Evolutionary conservation across 805 yeast genomes (phyloP).

Genomic region (Alloascoidea hylecoeti): DNA sequence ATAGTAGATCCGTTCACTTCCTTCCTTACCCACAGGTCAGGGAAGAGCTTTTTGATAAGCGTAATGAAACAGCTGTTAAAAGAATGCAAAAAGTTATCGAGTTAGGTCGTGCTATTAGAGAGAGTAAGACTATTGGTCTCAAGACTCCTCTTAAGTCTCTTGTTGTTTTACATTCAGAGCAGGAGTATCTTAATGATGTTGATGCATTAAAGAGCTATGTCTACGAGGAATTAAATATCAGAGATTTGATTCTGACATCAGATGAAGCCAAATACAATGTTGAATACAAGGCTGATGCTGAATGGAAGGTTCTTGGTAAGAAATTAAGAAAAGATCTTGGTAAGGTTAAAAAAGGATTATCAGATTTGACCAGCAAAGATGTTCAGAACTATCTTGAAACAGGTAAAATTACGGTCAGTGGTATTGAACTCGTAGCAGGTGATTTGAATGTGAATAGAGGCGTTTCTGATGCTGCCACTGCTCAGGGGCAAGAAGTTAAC

Average conservation of each 20-base stretch:
- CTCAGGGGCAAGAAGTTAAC: conserved; percentile 56
- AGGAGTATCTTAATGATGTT: conserved; percentile 61
- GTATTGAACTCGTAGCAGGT: conserved; percentile 74
- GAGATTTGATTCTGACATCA: conserved; percentile 74
- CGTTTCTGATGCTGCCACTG: conserved; percentile 43
- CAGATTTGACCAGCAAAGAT: conserved; percentile 64
- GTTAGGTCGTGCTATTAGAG: conserved; percentile 91
- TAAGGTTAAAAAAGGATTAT: conserved; percentile 89
- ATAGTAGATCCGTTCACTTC: conserved; percentile 84
- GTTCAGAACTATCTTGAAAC: conserved; percentile 60
- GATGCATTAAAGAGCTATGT: conserved; percentile 68
- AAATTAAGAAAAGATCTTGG: conserved; percentile 89
- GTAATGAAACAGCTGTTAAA: conserved; percentile 75
- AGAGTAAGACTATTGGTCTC: conserved; percentile 83
- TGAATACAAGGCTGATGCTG: conserved; percentile 88
- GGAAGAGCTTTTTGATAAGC: conserved; percentile 65
- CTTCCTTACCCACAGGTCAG: conserved; percentile 79
- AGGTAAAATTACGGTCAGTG: conserved; percentile 77
- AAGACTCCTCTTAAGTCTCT: conserved; percentile 89
- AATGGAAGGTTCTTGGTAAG: conserved; percentile 98
- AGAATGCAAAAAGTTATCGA: conserved; percentile 98
- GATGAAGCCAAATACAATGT: conserved; percentile 91
- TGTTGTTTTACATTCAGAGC: conserved; percentile 74
- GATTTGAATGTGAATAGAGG: conserved; percentile 88
- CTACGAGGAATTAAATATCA: conserved; percentile 82